A percentile compares a stretch with the other conserved stretches of the same genome.
Conservation (phyloP, 805 yeast species). For the Metschnikowia cubensis region DNA sequence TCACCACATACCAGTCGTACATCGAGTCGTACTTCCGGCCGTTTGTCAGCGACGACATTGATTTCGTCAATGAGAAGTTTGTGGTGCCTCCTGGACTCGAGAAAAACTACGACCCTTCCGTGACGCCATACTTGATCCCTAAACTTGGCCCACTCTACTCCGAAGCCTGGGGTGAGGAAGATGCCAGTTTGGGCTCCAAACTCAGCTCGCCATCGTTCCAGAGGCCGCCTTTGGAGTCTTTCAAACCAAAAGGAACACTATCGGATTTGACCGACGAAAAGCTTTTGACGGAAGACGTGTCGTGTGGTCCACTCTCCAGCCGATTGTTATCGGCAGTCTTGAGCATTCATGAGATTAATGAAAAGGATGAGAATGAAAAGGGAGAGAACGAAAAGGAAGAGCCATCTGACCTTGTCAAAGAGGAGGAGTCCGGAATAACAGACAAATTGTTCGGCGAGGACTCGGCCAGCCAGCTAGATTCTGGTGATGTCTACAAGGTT, state of each 20-base stretch:
- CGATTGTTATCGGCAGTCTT: slow-evolving; percentile 79
- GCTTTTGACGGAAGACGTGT: slow-evolving; percentile 67
- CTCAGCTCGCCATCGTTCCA: slow-evolving; percentile 45
- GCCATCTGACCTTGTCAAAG: slow-evolving; percentile 12
- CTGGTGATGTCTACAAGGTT: slow-evolving; percentile 35
- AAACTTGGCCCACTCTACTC: slow-evolving; percentile 79
- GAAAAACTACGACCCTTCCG: slow-evolving; percentile 57
- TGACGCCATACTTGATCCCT: slow-evolving; percentile 76
- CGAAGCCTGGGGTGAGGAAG: slow-evolving; percentile 85
- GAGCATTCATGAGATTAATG: slow-evolving; percentile 33
- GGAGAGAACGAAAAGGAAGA: slow-evolving; percentile 17
- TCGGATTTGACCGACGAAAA: slow-evolving; percentile 55
- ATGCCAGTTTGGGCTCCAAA: slow-evolving; percentile 43
- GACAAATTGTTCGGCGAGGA: slow-evolving; percentile 26
- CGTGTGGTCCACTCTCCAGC: slow-evolving; percentile 89
- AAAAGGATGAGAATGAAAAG: slow-evolving; percentile 16
- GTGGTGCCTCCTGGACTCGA: slow-evolving; percentile 52
- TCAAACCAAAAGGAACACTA: slow-evolving; percentile 56
- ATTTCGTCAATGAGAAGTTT: slow-evolving; percentile 60
- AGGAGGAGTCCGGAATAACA: slow-evolving; percentile 12
- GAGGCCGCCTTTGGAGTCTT: slow-evolving; percentile 41
- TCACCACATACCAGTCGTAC: slow-evolving; percentile 78
- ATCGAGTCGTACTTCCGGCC: slow-evolving; percentile 81
- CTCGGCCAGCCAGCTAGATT: slow-evolving; percentile 34
- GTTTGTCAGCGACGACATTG: slow-evolving; percentile 76